phyloP scores from a whole-genome alignment of 2,329 filamentous ascomycete genomes.

The Fusarium transvaalense region DNA sequence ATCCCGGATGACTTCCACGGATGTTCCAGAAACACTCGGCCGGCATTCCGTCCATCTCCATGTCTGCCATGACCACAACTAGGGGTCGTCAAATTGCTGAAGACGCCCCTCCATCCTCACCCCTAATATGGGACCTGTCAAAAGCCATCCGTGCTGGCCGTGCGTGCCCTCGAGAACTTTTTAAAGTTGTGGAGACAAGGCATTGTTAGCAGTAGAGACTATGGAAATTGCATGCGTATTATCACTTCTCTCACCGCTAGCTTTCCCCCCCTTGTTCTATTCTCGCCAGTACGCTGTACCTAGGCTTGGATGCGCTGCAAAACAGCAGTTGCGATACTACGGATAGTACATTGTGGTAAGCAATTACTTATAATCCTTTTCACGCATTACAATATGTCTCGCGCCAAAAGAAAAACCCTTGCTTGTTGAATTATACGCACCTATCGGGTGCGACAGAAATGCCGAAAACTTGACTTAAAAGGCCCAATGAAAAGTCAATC shows the following conservation, averaged over 20 bases:
- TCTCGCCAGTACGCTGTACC: background rate
- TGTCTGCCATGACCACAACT: background rate
- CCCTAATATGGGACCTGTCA: constrained; percentile 31
- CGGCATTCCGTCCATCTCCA: constrained; percentile 25
- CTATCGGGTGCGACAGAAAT: background rate
- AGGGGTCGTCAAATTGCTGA: constrained; percentile 17
- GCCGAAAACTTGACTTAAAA: background rate
- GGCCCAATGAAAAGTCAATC: background rate
- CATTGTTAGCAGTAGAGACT: constrained; percentile 15
- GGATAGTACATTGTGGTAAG: constrained; percentile 3
- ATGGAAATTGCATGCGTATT: constrained; percentile 13
- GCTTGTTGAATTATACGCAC: background rate
- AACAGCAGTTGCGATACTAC: background rate
- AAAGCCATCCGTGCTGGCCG: constrained; percentile 9
- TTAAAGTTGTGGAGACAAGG: constrained; percentile 17
- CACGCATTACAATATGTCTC: background rate
- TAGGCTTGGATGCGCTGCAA: background rate
- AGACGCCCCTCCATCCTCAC: constrained; percentile 17
- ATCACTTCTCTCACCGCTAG: constrained; percentile 23
- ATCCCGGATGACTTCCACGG: constrained; percentile 28
- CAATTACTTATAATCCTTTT: background rate
- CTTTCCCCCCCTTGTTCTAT: background rate
- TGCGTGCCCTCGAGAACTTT: constrained; percentile 2
- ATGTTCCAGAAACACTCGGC: constrained; percentile 47
- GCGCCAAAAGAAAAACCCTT: background rate